Base-by-base conservation (phyloP, 2,329 filamentous ascomycete genomes). In the Cordyceps tenuipes region DNA sequence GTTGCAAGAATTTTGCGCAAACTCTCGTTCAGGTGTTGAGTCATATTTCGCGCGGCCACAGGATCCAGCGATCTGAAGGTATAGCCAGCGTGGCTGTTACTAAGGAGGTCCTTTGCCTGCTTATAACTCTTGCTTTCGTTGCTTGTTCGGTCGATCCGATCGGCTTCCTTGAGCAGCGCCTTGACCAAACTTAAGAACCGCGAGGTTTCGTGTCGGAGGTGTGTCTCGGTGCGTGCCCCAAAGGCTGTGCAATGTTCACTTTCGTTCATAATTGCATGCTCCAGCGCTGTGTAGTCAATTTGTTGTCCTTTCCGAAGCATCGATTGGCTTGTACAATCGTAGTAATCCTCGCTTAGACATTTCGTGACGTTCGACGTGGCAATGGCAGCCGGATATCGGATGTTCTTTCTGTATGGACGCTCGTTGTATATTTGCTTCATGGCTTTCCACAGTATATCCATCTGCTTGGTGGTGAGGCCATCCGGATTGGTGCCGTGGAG, bases 321-420 rank as follows among this genome's bases (percentile, higher is more conserved):
- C 23, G 58, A 47, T 17, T 68, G 62, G 26, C 62, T 60, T 5
- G 68, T 64, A 39, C 66, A 65, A 34, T 66, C 57, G 62, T 74
- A 73, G 57, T 69, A 64, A 10, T 71, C 66, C 15, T 60, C 43
- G 54, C 68, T 69, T 7, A 73, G 60, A 46, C 57, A 63, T 36
- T 62, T 64, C 44, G 73, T 59, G 13, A 71, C 64, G 13, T 69
- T 64, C 9, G 68, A 71, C 10, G 64, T 62, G 13, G 66, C 63
- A 21, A 70, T 55, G 6, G 65, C 67, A 5, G 67, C 68, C 26
- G 72, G 72, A 8, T 65, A 67, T 31, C 70, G 61, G 17, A 73
- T 67, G 43, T 74, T 71, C 61, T 72, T 72, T 69, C 73, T 69
- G n/a, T 65, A 73, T 1, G 72, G 71, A 6, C 71, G 68, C n/a